Percentiles rank a stretch among this genome's conserved stretches.
Evolutionary conservation across 2,329 filamentous ascomycete species (phyloP).

Genomic region (Hirsutella minnesotensis): DNA sequence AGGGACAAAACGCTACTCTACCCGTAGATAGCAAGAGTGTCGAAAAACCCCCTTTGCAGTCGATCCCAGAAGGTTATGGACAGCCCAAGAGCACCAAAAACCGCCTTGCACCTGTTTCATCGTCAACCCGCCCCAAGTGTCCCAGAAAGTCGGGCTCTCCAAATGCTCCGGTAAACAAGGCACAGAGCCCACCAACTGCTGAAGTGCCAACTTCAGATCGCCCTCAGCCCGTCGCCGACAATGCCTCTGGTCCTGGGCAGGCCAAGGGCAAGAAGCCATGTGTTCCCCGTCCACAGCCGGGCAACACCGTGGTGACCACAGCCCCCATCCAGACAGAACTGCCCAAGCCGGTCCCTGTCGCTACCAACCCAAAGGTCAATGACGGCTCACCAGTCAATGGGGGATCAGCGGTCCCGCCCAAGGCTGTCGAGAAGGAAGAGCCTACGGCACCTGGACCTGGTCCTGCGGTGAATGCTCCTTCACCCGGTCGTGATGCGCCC

Average conservation of each 20-base stretch:
- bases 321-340: background rate
- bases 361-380: background rate
- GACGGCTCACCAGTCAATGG: background rate
- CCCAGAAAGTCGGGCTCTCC: background rate
- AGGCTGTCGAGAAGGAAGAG: too few relatives aligned
- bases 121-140: background rate
- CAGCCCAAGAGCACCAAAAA: background rate
- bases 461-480: too few relatives aligned
- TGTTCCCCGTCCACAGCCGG: background rate
- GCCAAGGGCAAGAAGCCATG: background rate
- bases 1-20: too few relatives aligned
- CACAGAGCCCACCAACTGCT: too few relatives aligned
- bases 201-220: too few relatives aligned
- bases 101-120: background rate
- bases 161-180: too few relatives aligned
- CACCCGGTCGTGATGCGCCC: too few relatives aligned
- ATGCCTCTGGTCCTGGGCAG: background rate
- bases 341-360: background rate
- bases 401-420: too few relatives aligned
- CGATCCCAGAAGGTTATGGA: background rate
- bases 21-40: background rate
- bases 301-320: background rate
- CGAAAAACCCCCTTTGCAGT: background rate
- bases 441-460: too few relatives aligned
- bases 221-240: background rate